Base-by-base conservation (phyloP, 2,329 filamentous ascomycete species). In the Dactylellina leptospora region DNA sequence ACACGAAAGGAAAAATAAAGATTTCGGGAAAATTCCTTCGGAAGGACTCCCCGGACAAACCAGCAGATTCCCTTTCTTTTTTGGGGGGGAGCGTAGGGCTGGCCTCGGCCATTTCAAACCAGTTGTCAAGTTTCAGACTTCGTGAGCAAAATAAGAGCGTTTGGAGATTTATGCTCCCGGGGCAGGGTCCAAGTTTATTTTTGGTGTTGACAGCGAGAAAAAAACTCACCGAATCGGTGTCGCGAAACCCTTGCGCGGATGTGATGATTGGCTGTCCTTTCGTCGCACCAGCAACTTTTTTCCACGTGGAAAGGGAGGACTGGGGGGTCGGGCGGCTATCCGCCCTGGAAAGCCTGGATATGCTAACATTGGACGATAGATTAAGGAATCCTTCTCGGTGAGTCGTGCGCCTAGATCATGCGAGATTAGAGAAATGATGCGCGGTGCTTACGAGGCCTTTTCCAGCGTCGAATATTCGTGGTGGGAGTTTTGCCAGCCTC, bases 211-310 rank as follows among this genome's bases (percentile, higher is more conserved):
- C 27, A 51, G 47, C 45, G 51, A 30, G 13, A 6, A 10, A 4
- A 6, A 33, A 22, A 28, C 47, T n/a, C 48, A 36, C 13, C 45
- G 44, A 60, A 68, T 59, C 58, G 28, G 27, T 33, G 33, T 4
- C 60, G 51, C 30, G 68, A 48, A n/a, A 28, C n/a, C 47, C 30
- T 25, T 9, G 18, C 18, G 27, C 20, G 27, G 27, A 45, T 40
- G 68, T 53, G 53, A 64, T 72, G 68, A 72, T 72, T 72, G 68
- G 68, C 47, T 60, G 47, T n/a, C n/a, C 60, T 8, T 20, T 36
- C 45, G 8, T 33, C 47, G 47, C 36, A 30, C 66, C 33, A 58
- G 56, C 20, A 54, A n/a, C n/a, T n/a, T 4, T 54, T 25, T 23
- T 59, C 51, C 53, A 62, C 51, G 66, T 72, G 66, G 68, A 47